Base-by-base conservation (phyloP, 805 yeast species). In the Komagataella mondaviorum region DNA sequence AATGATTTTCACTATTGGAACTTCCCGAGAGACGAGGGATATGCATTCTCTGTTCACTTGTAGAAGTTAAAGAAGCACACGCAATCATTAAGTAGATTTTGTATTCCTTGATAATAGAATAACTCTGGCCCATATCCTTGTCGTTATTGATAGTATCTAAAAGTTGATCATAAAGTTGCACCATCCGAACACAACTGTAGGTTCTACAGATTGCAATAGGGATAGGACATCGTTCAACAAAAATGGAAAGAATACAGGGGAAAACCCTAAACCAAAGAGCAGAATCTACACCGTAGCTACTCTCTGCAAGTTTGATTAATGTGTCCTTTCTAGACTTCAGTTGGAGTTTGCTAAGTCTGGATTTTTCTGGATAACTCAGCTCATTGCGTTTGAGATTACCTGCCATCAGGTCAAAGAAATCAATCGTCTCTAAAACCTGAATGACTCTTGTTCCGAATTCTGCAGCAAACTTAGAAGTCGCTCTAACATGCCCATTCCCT, bases 211-310 rank as follows among this genome's bases (percentile, higher is more conserved):
- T 71, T 0, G 98, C 99, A 65, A 91, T 88, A 0, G 96, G 91
- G 61, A 91, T 83, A 0, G 99, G 98, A 60, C 95, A 89, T 48
- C 74, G 75, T 54, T 80, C 86, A 54, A 87, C 88, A 53, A 93
- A 80, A 1, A 80, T 71, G 39, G 76, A 80, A 46, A 93, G 67
- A 2, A 93, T 68, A 44, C 76, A 77, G 1, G 97, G 97, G 59
- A 86, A 89, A 1, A 84, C 76, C 54, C 95, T 77, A 59, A 91
- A 84, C 99, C 99, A 93, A n/a, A 93, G 69, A 0, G 98, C 96
- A 1, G 95, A 82, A 67, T 93, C 99, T 7, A 93, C 90, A 1
- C 98, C 97, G 60, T 90, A 86, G 53, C 85, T 95, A 1, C 96
- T 85, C 56, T 88, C 96, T 0, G 96, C 96, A 6, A 93, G 69